Percentiles rank a stretch among this genome's conserved stretches.
These are phyloP conservation scores for Fonsecaea nubica DNA, from an alignment of 2,329 filamentous ascomycete species.

Conservation along the genomic window DNA sequence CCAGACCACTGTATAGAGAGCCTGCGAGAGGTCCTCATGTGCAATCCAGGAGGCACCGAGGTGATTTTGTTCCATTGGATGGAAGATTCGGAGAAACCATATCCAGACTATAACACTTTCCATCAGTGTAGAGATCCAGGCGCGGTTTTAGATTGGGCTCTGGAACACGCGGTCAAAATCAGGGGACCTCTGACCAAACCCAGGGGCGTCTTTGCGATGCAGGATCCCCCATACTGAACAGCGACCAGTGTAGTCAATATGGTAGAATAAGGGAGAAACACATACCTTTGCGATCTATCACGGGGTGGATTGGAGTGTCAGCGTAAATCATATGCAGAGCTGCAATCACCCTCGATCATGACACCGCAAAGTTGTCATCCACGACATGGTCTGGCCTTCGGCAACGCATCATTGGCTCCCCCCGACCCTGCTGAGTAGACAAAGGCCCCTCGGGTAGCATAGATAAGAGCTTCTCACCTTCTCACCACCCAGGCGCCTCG, in stretches of 20 bases:
- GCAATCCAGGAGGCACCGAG: constrained; percentile 4
- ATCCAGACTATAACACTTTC: constrained; percentile 13
- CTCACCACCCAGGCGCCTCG: too few species aligned
- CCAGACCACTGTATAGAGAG: constrained; percentile 12
- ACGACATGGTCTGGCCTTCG: too few species aligned
- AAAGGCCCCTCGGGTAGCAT: too few species aligned
- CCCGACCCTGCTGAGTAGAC: too few species aligned
- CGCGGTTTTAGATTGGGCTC: constrained; percentile 4
- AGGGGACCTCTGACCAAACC: constrained; percentile 3
- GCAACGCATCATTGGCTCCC: too few species aligned
- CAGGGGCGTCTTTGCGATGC: not conserved
- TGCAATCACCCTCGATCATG: too few species aligned
- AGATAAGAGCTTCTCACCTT: too few species aligned
- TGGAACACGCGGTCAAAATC: constrained; percentile 1
- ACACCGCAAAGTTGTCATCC: too few species aligned
- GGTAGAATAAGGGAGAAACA: not conserved
- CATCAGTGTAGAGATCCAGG: constrained; percentile 9
- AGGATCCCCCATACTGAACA: constrained; percentile 2
- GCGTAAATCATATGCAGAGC: too few species aligned
- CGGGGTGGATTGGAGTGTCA: too few species aligned
- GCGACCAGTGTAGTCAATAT: too few species aligned
- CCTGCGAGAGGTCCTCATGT: constrained; percentile 14
- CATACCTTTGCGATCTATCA: too few species aligned
- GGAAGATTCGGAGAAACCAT: constrained; percentile 7
- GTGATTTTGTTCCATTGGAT: constrained; percentile 14